Evolutionary conservation across 1,284 basidiomycete species (phyloP).

Genomic region (Thecaphora frezii): DNA sequence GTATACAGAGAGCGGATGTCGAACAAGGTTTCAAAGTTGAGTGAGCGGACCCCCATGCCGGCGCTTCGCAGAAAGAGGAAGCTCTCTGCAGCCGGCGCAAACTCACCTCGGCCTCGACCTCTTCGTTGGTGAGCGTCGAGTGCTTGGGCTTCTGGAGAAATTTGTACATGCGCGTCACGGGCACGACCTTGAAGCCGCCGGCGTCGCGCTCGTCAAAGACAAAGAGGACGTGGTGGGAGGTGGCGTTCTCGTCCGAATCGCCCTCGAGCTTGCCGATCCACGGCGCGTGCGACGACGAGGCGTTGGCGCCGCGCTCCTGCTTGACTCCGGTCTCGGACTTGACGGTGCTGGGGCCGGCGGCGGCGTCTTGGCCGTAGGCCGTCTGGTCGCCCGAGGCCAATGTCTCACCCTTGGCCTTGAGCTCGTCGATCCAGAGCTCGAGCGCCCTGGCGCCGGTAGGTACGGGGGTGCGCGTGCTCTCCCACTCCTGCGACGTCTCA

Average conservation of each 20-base stretch:
- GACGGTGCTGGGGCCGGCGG: slow-evolving; percentile 7
- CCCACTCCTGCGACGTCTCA: slow-evolving; percentile 55
- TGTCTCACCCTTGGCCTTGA: slow-evolving; percentile 18
- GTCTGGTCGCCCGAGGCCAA: slow-evolving; percentile 6
- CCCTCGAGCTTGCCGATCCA: slow-evolving; percentile 59
- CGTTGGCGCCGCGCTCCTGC: slow-evolving; percentile 12
- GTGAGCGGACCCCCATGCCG: no score
- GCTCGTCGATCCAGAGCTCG: slow-evolving; percentile 29
- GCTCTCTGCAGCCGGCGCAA: no score
- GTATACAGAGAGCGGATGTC: no score
- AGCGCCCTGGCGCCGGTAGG: slow-evolving; percentile 45
- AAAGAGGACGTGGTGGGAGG: slow-evolving; percentile 56
- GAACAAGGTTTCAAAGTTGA: no score
- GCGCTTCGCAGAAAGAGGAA: no score
- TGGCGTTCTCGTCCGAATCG: slow-evolving; percentile 43
- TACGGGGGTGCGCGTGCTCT: slow-evolving; percentile 40
- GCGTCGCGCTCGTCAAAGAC: slow-evolving; percentile 54
- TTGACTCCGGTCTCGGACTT: slow-evolving; percentile 21
- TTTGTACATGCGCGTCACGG: slow-evolving; percentile 54
- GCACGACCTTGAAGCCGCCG: slow-evolving; percentile 56
- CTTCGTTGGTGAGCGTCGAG: slow-evolving; percentile 40
- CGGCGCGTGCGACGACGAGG: slow-evolving; percentile 44
- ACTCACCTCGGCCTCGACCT: slow-evolving; percentile 28
- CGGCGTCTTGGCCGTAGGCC: slow-evolving; percentile 22
- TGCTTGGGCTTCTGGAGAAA: slow-evolving; percentile 55